These are phyloP conservation scores for Chlorella sp. DNA, from an alignment of 139 green algal genomes.

Conservation along the genomic window DNA sequence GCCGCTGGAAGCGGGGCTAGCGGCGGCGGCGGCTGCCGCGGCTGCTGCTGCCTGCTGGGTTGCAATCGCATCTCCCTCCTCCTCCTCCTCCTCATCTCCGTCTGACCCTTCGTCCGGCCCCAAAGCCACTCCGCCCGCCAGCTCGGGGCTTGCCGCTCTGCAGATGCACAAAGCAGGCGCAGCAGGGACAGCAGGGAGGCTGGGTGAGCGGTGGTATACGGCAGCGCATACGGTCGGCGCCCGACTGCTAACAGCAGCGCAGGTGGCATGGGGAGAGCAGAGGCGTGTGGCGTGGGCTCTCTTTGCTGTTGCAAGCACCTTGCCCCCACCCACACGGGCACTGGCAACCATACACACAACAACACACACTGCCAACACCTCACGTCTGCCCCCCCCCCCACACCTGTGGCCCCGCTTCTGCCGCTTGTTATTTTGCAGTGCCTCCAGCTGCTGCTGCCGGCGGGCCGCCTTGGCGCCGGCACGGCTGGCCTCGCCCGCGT, in stretches of 20 bases:
- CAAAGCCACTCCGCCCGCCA: neutral
- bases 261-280: no score
- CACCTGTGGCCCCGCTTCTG: neutral
- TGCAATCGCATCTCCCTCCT: neutral
- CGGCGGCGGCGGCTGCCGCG: neutral
- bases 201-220: no score
- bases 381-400: neutral
- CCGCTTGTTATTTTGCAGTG: neutral
- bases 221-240: no score
- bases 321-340: neutral
- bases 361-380: neutral
- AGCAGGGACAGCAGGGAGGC: neutral
- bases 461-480: neutral
- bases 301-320: neutral
- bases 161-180: neutral
- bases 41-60: neutral
- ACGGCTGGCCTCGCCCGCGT: neutral
- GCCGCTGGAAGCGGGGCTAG: conserved; percentile 15
- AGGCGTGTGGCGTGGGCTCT: neutral
- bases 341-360: neutral
- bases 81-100: neutral
- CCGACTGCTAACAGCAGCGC: neutral
- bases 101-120: neutral
- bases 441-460: neutral
- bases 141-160: conserved; percentile 14